Conservation (phyloP, 2,329 filamentous ascomycete species). For the Beauveria scarabaeidicola region DNA sequence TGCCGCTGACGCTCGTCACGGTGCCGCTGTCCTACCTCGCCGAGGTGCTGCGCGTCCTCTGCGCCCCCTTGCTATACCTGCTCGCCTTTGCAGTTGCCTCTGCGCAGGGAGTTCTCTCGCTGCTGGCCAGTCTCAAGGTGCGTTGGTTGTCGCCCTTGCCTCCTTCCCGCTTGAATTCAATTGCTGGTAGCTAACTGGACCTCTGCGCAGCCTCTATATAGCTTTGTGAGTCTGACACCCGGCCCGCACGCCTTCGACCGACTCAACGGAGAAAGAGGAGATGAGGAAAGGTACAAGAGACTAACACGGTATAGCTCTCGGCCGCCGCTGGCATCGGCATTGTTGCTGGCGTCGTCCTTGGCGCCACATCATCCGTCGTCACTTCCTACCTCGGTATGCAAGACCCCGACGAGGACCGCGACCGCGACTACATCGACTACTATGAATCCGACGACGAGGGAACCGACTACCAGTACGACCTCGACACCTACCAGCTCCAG, state of each 20-base stretch:
- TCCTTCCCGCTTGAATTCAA: constrained; percentile 1
- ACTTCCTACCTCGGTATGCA: constrained; percentile 41
- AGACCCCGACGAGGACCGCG: constrained; percentile 16
- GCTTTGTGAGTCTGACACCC: constrained; percentile 6
- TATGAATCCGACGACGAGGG: constrained; percentile 9
- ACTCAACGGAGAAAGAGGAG: neutral
- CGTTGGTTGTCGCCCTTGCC: constrained; percentile 8
- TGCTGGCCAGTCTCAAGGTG: constrained; percentile 29
- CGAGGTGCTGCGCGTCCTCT: constrained; percentile 22
- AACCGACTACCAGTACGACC: constrained; percentile 4
- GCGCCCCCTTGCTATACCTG: constrained; percentile 30
- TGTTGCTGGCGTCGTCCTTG: constrained; percentile 50
- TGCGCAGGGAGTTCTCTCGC: constrained; percentile 17
- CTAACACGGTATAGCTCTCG: constrained; percentile 37
- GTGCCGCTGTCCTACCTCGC: constrained; percentile 23
- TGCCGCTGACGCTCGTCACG: constrained; percentile 24
- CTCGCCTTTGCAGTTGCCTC: constrained; percentile 21
- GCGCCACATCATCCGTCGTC: constrained; percentile 46
- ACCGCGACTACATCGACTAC: neutral
- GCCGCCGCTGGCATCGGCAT: constrained; percentile 61
- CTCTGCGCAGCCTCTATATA: constrained; percentile 9
- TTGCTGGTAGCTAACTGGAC: neutral
- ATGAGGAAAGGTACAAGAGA: neutral
- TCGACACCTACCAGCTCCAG: constrained; percentile 7
- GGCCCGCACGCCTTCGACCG: neutral